Evolutionary conservation across 176 grass and related monocot genomes (phyloP), one percentile per base, ranked within the genome.

Genomic region (Hordeum marinum): DNA sequence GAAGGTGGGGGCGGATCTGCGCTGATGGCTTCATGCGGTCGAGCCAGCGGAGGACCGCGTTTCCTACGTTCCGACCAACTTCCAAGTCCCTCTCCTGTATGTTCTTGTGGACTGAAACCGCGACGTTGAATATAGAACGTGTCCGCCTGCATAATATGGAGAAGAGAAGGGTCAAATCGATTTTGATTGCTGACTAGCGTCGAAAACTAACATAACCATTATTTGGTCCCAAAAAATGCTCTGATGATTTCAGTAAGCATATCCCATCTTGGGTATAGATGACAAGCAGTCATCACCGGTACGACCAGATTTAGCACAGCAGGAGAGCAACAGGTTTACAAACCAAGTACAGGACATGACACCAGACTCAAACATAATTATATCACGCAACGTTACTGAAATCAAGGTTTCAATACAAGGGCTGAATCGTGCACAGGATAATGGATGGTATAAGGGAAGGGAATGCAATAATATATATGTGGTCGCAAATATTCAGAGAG

Each of bases 11-110:
- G 1, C 96, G 90, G 82, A 98, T 98, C 90, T 96, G 88, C 43
- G 96, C 96, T 0, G 96, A 96, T 46, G 96, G 96, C 82, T 98
- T 98, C 91, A 98, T 95, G 89, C 86, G 88, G 31, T 98, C 91
- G 21, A 98, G 91, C 91, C 90, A 95, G 50, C 93, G 91, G 32
- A 98, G 91, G 61, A 98, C 90, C 15, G 75, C 75, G 34, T 89
- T 98, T 23, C 96, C 96, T 7, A 98, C 74, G 80, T 92, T 98
- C 21, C 91, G 89, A 27, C 96, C 96, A 14, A 89, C 90, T 72
- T 95, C 91, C 42, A 94, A 77, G 87, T 96, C 93, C 66, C 93
- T 95, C 40, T 98, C 70, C 87, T 98, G 96, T 75, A 98, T 92
- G 86, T 94, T 94, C 84, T 92, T 98, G 86, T 98, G 96, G 50